A percentile compares a stretch with the other conserved stretches of the same genome.
Evolutionary conservation across 257 asterid species (phyloP).

Genomic region (Anisodus tanguticus): DNA sequence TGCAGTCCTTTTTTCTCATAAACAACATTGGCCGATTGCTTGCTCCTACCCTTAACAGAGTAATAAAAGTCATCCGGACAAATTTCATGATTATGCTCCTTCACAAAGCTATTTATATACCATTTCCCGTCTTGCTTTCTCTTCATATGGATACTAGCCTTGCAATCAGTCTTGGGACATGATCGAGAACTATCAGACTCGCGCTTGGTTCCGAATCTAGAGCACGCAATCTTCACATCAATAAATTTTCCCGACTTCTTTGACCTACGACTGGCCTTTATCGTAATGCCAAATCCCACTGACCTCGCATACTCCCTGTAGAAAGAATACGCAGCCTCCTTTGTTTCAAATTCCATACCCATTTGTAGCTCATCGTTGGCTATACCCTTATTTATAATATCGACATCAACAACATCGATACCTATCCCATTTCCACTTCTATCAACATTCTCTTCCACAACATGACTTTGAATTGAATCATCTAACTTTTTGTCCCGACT

Average conservation of each 20-base stretch:
- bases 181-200: constrained; percentile 41
- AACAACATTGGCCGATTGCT: constrained; percentile 24
- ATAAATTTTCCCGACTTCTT: constrained; percentile 58
- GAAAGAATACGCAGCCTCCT: constrained; percentile 57
- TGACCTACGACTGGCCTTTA: constrained; percentile 58
- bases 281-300: constrained; percentile 61
- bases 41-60: constrained; percentile 44
- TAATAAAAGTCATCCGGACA: constrained; percentile 39
- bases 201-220: constrained; percentile 53
- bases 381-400: constrained; percentile 21
- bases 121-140: constrained; percentile 54
- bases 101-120: constrained; percentile 45
- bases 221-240: constrained; percentile 59
- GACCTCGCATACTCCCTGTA: constrained; percentile 53
- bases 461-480: not conserved
- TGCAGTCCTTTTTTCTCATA: constrained; percentile 47
- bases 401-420: constrained; percentile 18
- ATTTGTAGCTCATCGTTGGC: constrained; percentile 37
- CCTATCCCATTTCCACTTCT: constrained; percentile 31
- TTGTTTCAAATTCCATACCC: constrained; percentile 56
- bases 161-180: constrained; percentile 57
- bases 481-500: constrained; percentile 28
- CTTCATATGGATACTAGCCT: constrained; percentile 56
- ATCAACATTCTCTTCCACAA: constrained; percentile 23
- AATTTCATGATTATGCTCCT: constrained; percentile 57